phyloP scores from a whole-genome alignment of 495 filamentous ascomycete genomes.

The Neurospora hispaniola region DNA sequence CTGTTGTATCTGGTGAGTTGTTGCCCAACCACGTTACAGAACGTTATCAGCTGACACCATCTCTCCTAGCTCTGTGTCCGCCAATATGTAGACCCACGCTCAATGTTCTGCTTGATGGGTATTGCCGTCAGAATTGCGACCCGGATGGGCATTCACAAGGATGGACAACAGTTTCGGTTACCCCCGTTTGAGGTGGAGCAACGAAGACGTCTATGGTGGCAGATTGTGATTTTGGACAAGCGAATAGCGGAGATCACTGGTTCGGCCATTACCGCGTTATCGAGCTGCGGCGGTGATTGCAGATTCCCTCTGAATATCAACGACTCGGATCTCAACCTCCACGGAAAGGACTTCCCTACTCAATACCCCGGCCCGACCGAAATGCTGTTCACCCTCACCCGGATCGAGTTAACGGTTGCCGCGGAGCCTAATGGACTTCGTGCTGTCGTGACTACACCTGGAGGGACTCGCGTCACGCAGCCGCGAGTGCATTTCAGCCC shows the following conservation, averaged over 20 bases:
- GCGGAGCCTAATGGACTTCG: constrained; percentile 26
- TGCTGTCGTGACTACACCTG: constrained; percentile 14
- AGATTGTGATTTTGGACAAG: constrained; percentile 53
- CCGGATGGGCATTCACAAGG: constrained; percentile 55
- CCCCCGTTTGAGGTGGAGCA: constrained; percentile 60
- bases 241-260: constrained; percentile 55
- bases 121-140: constrained; percentile 60
- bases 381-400: constrained; percentile 40
- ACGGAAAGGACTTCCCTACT: constrained; percentile 33
- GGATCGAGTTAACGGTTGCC: constrained; percentile 39
- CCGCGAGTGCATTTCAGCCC: constrained; percentile 27
- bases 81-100: constrained; percentile 37
- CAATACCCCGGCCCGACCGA: constrained; percentile 37
- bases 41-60: constrained; percentile 8
- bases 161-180: constrained; percentile 49
- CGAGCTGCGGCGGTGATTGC: constrained; percentile 33
- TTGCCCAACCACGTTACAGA: background rate
- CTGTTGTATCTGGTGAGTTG: constrained; percentile 43
- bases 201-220: constrained; percentile 63
- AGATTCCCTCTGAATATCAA: constrained; percentile 45
- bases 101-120: constrained; percentile 45
- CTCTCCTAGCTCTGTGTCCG: constrained; percentile 30
- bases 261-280: constrained; percentile 49
- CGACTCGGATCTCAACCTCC: constrained; percentile 41
- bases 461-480: constrained; percentile 12